These are phyloP conservation scores for Colletotrichum melonis DNA, from an alignment of 2,329 filamentous ascomycete genomes.

Conservation along the genomic window DNA sequence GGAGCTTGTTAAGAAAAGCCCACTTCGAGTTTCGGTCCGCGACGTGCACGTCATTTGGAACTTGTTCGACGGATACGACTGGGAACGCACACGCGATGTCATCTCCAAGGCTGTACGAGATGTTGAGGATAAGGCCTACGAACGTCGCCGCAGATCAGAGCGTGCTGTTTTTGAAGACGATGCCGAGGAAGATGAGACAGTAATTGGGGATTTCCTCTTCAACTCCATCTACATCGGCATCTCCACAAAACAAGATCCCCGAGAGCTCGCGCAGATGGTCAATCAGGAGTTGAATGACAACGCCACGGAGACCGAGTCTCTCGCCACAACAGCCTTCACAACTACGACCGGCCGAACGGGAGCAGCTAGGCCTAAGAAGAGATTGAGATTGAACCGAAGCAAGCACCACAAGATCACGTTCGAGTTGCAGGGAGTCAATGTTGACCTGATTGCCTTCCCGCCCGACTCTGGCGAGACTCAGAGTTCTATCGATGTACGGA, in stretches of 20 bases:
- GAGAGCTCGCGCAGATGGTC: conserved; percentile 84
- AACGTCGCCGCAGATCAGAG: conserved; percentile 72
- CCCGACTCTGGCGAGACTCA: conserved; percentile 82
- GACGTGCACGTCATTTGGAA: conserved; percentile 98
- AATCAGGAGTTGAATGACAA: conserved; percentile 90
- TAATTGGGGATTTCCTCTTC: conserved; percentile 95
- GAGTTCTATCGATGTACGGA: conserved; percentile 85
- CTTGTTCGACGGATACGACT: conserved; percentile 97
- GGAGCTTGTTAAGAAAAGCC: conserved; percentile 71
- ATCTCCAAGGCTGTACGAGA: conserved; percentile 91
- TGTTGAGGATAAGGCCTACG: conserved; percentile 84
- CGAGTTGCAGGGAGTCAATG: conserved; percentile 85
- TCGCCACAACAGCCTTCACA: conserved; percentile 80
- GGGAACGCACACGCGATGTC: conserved; percentile 85
- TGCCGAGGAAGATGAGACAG: conserved; percentile 83
- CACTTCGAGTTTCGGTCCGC: conserved; percentile 81
- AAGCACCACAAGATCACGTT: conserved; percentile 96
- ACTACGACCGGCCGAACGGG: conserved; percentile 65
- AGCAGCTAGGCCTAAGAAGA: conserved; percentile 57
- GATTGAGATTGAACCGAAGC: conserved; percentile 83
- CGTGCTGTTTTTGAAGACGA: conserved; percentile 69
- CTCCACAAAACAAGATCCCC: conserved; percentile 85
- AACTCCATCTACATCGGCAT: conserved; percentile 99
- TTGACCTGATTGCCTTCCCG: conserved; percentile 85
- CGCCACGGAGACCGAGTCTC: conserved; percentile 88